Evolutionary conservation across 306 rosid species (phyloP), one percentile per base, ranked within the genome.

Genomic region (Acmispon strigosus): DNA sequence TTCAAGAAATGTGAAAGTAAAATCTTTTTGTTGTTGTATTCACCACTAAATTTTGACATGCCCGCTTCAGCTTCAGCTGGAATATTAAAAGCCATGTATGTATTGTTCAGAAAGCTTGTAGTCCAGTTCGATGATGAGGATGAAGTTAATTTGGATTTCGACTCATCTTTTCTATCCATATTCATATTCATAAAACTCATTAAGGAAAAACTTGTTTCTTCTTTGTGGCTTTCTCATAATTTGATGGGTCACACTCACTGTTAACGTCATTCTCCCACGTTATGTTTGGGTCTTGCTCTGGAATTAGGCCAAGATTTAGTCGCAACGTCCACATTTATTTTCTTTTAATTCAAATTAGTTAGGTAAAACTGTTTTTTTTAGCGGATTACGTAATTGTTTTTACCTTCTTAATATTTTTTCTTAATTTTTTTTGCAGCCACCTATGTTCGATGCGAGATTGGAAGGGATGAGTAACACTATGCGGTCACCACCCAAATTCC

Each of bases 171-270:
- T 68, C 50, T 66, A 73, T n/a, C n/a, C n/a, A n/a, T n/a, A n/a
- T 71, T 88, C 60, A 65, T 75, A 66, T 66, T 86, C 59, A 90
- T 17, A 50, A 88, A 71, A 59, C 89, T 79, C 85, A 73, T 63
- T 45, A 90, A 88, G n/a, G 88, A 80, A 72, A 88, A 92, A 53
- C 85, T 79, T 44, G 84, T 43, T 73, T 88, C 89, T 90, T 93
- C 82, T 88, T 90, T 44, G 83, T 88, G 79, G 44, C 90, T 76
- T 73, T 85, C 27, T 86, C 89, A 69, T 82, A 92, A 74, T 90
- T 88, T 41, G 96, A 90, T 2, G 98, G 98, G 19, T 92, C 96
- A 55, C 98, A 92, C 0, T 92, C 96, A 3, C 76, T 74, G 87
- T 86, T 88, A 15, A 86, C 91, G 60, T 86, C 96, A 13, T 78